Conservation (phyloP, 345 rosid genomes). For the Arabis alpina region DNA sequence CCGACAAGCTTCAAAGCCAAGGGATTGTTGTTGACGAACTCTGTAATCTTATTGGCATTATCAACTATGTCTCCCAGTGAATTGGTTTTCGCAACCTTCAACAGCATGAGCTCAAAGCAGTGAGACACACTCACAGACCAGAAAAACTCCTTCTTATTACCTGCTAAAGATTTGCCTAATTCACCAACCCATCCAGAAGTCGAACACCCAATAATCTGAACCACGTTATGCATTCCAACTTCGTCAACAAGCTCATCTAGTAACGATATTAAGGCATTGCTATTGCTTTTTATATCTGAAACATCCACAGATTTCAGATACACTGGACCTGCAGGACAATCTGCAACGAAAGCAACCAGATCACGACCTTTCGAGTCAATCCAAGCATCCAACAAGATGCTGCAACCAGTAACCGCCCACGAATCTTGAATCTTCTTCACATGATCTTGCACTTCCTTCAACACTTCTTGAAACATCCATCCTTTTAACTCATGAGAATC, state of each 20-base stretch:
- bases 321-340: slow-evolving; percentile 56
- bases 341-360: slow-evolving; percentile 57
- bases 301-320: slow-evolving; percentile 58
- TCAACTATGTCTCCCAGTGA: slow-evolving; percentile 39
- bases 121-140: slow-evolving; percentile 65
- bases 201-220: slow-evolving; percentile 61
- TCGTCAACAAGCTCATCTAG: slow-evolving; percentile 50
- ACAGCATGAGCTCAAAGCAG: slow-evolving; percentile 64
- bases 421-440: slow-evolving; percentile 51
- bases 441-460: slow-evolving; percentile 48
- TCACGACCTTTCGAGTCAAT: slow-evolving; percentile 50
- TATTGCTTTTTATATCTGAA: slow-evolving; percentile 35
- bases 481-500: slow-evolving; percentile 45
- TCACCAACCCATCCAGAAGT: slow-evolving; percentile 57
- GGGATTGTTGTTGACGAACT: slow-evolving; percentile 42
- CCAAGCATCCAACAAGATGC: slow-evolving; percentile 74
- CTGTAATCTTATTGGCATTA: slow-evolving; percentile 12
- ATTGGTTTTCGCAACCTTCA: slow-evolving; percentile 42
- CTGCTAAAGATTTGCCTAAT: slow-evolving; percentile 48
- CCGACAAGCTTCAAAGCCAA: slow-evolving; percentile 41
- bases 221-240: slow-evolving; percentile 55
- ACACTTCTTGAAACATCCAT: slow-evolving; percentile 46
- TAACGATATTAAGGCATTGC: slow-evolving; percentile 42
- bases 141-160: slow-evolving; percentile 44
- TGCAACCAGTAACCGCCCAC: slow-evolving; percentile 66